Evolutionary conservation across 2,329 filamentous ascomycete genomes (phyloP), one percentile per base, ranked within the genome.

Genomic region (Coniochaeta sp.): DNA sequence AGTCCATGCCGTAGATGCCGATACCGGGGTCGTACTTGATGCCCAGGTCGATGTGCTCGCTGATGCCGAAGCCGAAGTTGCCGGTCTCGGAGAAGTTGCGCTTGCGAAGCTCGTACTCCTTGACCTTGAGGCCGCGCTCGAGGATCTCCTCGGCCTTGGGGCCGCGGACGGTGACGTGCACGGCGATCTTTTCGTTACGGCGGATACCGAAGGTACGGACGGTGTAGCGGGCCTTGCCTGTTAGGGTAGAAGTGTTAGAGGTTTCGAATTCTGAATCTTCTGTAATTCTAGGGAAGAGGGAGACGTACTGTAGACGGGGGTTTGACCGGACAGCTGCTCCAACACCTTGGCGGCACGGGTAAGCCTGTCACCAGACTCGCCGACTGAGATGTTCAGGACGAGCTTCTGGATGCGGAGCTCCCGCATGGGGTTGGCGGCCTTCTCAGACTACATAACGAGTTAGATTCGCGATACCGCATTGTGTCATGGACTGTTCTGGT

Each of bases 121-220:
- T 99, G 88, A 99, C 95, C 89, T 99, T 99, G 79, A 99, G 90
- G 79, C 95, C 95, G 87, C 95, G 93, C 91, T 99, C 95, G 77
- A 99, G 89, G 75, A 99, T 99, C 84, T 99, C 95, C 88, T 99
- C 95, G 66, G 95, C 95, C 89, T 86, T 75, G 81, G 95, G 93
- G 77, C 95, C 95, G 79, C 95, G 95, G 83, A 99, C 93, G 77
- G 95, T 99, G 77, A 99, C 95, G 86, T 99, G 95, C 71, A 99
- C 95, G 70, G 95, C 84, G 76, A 99, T 99, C 90, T 97, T 98
- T 81, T 99, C 95, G 90, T 99, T 99, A 92, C 95, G 93, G 80
- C 95, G 93, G 88, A 99, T 99, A 89, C 95, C 95, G 82, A 99
- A 99, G 77, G 93, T 98, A 85, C 95, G 93, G 87, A 99, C 95